phyloP scores from a whole-genome alignment of 805 yeast genomes.

The Zygoascus flipseniorum region DNA sequence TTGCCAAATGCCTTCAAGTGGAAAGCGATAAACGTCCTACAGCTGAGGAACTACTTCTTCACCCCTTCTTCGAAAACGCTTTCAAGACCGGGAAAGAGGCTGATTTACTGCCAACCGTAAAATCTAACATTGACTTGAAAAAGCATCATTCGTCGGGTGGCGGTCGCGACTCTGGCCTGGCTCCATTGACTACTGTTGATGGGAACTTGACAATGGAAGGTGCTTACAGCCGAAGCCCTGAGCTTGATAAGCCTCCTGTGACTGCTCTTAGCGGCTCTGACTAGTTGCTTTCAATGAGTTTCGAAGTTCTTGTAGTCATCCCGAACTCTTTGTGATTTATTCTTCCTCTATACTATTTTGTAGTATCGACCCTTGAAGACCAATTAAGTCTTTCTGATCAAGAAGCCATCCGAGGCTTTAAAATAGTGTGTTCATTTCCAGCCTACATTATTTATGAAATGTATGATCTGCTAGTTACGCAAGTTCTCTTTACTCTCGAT shows the following conservation, averaged over 20 bases:
- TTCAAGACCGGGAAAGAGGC: constrained; percentile 20
- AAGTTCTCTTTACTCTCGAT: too few species aligned
- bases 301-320: too few species aligned
- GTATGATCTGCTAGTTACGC: too few species aligned
- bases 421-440: too few species aligned
- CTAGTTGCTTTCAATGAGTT: neutral
- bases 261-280: neutral
- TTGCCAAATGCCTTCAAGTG: constrained; percentile 42
- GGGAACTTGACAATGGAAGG: constrained; percentile 24
- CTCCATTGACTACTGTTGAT: constrained; percentile 3
- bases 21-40: constrained; percentile 41
- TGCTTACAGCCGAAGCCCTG: constrained; percentile 26
- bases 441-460: too few species aligned
- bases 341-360: too few species aligned
- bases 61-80: constrained; percentile 32
- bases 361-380: too few species aligned
- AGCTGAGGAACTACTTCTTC: constrained; percentile 37
- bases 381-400: too few species aligned
- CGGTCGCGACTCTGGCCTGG: neutral
- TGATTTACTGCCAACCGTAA: constrained; percentile 27
- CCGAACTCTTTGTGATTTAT: too few species aligned
- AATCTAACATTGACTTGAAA: constrained; percentile 18
- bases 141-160: constrained; percentile 6
- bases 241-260: constrained; percentile 7
- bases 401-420: too few species aligned